Evolutionary conservation across 306 rosid genomes (phyloP), one percentile per base, ranked within the genome.

Genomic region (Heteromeles arbutifolia): DNA sequence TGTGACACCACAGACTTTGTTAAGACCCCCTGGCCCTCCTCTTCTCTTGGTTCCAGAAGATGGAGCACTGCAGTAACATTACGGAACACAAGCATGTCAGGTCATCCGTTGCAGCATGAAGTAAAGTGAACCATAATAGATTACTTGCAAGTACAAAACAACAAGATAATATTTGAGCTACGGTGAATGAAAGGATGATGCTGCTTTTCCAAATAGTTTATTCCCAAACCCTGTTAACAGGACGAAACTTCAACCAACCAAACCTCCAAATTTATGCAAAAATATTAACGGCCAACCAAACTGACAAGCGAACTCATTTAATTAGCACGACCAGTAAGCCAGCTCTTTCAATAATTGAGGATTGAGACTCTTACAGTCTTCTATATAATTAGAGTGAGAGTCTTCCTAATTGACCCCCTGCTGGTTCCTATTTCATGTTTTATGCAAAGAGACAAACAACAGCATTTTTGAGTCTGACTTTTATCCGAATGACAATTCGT

Each of bases 1-100:
- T 65, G 96, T 84, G 77, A 90, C 96, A 53, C 91, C 90, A 74
- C 96, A 90, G 29, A 90, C 93, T 85, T 88, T 90, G 84, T 85
- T 90, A 15, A 90, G 74, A 54, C 96, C 96, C 65, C 96, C 96
- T 2, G 93, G 85, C 32, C 91, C 96, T 0, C 96, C 96, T 84
- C 85, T 85, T 84, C 88, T 87, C 81, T 90, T 90, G 73, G 79
- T 82, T 69, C 90, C 87, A 32, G 85, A 73, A 12, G 56, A 4
- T 4, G 88, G 81, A 82, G 78, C 77, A 79, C 96, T 88, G 87
- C 7, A 72, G 59, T 69, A 70, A 65, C 67, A 74, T 67, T 72
- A 21, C 45, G 50, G 22, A 34, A 58, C 52, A 54, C 70, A 44
- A 32, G 57, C 44, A 75, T n/a, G 24, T 18, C 74, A 71, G 53